Conservation (phyloP, 768 basidiomycete species). For the Suillus ampliporus region DNA sequence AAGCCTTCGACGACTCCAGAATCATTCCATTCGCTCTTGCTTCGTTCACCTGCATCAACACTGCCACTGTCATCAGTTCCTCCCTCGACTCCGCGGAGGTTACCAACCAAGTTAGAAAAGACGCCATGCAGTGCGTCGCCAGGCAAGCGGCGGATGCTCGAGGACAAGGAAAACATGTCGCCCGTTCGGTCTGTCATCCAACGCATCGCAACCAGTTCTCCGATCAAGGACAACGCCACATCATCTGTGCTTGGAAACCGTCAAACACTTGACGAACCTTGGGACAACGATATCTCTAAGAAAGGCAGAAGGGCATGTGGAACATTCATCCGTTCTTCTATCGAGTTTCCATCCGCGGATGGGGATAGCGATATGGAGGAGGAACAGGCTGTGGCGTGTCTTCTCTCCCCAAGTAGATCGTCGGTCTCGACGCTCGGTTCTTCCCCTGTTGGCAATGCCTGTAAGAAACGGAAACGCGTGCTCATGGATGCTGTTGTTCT, state of each 20-base stretch:
- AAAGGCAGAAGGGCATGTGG: slow-evolving; percentile 30
- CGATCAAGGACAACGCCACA: slow-evolving; percentile 27
- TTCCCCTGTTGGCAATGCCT: slow-evolving; percentile 16
- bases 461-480: slow-evolving; percentile 54
- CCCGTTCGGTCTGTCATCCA: slow-evolving; percentile 48
- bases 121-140: slow-evolving; percentile 33
- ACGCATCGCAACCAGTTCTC: slow-evolving; percentile 48
- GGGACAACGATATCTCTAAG: slow-evolving; percentile 31
- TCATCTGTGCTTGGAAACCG: slow-evolving; percentile 51
- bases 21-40: slow-evolving; percentile 37
- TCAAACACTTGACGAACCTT: slow-evolving; percentile 42
- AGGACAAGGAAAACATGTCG: slow-evolving; percentile 67
- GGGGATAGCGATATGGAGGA: slow-evolving; percentile 37
- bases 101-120: slow-evolving; percentile 18
- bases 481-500: slow-evolving; percentile 60
- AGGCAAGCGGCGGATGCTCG: slow-evolving; percentile 43
- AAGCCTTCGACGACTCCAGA: slow-evolving; percentile 39
- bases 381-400: slow-evolving; percentile 32
- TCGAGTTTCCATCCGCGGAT: slow-evolving; percentile 29
- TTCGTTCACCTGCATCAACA: slow-evolving; percentile 30
- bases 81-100: slow-evolving; percentile 42
- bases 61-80: slow-evolving; percentile 31
- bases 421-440: neutral
- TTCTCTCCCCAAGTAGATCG: slow-evolving; percentile 22
- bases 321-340: slow-evolving; percentile 37